phyloP scores from a whole-genome alignment of 805 yeast species.

The Metschnikowia colocasiae region DNA sequence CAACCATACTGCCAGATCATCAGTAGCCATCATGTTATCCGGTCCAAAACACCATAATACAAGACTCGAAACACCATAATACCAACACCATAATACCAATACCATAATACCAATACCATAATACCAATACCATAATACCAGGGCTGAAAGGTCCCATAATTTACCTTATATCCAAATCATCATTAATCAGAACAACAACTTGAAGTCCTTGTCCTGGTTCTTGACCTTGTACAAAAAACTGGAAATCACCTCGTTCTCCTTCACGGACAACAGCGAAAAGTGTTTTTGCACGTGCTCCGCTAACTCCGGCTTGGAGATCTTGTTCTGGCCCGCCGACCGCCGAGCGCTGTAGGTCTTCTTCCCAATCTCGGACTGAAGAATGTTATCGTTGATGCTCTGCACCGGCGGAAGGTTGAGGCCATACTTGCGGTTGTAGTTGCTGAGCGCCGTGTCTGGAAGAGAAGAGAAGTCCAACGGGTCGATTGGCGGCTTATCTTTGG shows the following conservation, averaged over 20 bases:
- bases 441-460: constrained; percentile 58
- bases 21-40: too few relatives aligned
- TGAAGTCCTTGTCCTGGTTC: constrained; percentile 54
- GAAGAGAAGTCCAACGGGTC: constrained; percentile 69
- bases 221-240: constrained; percentile 83
- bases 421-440: constrained; percentile 64
- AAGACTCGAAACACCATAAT: too few relatives aligned
- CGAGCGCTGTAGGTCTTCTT: constrained; percentile 50
- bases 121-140: too few relatives aligned
- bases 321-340: constrained; percentile 24
- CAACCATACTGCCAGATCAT: too few relatives aligned
- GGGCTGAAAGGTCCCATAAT: too few relatives aligned
- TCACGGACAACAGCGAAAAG: constrained; percentile 52
- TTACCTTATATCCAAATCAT: too few relatives aligned
- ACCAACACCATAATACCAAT: too few relatives aligned
- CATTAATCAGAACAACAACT: constrained; percentile 28
- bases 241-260: constrained; percentile 84
- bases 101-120: too few relatives aligned
- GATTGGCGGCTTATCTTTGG: constrained; percentile 47
- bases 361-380: constrained; percentile 71
- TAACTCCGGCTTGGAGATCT: constrained; percentile 57
- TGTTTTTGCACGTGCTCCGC: constrained; percentile 65
- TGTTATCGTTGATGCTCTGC: constrained; percentile 63
- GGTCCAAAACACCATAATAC: too few relatives aligned
- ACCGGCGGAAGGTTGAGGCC: constrained; percentile 55